These are phyloP conservation scores for Biscogniauxia marginata DNA, from an alignment of 2,329 filamentous ascomycete species.

Conservation along the genomic window DNA sequence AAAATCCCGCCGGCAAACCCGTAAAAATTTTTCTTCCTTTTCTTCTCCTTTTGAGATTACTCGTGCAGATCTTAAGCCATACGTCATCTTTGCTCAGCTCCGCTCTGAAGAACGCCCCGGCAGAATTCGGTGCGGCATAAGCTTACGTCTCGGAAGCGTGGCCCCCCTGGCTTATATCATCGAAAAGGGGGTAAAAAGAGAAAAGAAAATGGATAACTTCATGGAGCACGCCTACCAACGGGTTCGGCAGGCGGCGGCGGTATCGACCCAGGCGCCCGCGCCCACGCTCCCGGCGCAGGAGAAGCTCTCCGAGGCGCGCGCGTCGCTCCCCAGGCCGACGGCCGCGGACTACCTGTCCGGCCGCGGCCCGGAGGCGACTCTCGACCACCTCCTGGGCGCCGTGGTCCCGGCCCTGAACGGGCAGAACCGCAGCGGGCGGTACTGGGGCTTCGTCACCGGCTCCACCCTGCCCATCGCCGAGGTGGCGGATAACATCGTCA, in stretches of 20 bases:
- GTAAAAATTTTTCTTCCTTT: not conserved
- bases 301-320: constrained; percentile 37
- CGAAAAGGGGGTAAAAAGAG: not conserved
- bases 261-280: constrained; percentile 14
- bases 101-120: not conserved
- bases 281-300: constrained; percentile 39
- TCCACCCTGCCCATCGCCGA: constrained; percentile 75
- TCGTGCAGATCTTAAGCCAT: not conserved
- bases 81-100: not conserved
- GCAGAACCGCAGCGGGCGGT: constrained; percentile 63
- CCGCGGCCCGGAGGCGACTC: constrained; percentile 31
- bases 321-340: constrained; percentile 38
- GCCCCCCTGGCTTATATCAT: not conserved
- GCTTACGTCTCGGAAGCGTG: not conserved
- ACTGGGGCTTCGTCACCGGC: constrained; percentile 89
- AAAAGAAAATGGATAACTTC: constrained; percentile 4
- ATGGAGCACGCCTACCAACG: constrained; percentile 23
- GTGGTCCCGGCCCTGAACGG: constrained; percentile 63
- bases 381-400: constrained; percentile 44
- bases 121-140: not conserved
- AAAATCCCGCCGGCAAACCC: not conserved
- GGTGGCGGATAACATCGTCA: constrained; percentile 82
- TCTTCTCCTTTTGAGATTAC: not conserved
- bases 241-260: constrained; percentile 21
- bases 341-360: constrained; percentile 33